Conservation (phyloP, 352 stramenopile genomes). For the Phytophthora citrophthora region DNA sequence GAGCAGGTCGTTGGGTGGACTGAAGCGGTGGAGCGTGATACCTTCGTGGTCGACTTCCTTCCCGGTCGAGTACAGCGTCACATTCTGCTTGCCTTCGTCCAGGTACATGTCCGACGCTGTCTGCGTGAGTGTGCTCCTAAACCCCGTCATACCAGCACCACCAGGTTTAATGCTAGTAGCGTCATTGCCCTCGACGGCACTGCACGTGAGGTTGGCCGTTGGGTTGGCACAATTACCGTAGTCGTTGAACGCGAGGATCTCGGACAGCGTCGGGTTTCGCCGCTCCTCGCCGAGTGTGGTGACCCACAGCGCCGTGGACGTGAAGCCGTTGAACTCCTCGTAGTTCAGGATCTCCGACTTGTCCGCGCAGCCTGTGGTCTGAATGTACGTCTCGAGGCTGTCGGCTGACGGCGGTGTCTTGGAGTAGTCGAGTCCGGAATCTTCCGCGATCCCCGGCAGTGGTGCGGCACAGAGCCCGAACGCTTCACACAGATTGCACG, state of each 20-base stretch:
- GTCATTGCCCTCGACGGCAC: constrained; percentile 48
- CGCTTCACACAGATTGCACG: constrained; percentile 48
- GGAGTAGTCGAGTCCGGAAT: constrained; percentile 64
- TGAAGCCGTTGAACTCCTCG: constrained; percentile 63
- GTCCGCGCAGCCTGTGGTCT: constrained; percentile 72
- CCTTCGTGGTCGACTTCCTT: constrained; percentile 45
- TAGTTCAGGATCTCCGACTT: constrained; percentile 58
- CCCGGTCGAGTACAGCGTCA: constrained; percentile 52
- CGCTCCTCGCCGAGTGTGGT: constrained; percentile 52
- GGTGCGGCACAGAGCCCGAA: constrained; percentile 66
- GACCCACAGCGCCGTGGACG: constrained; percentile 48
- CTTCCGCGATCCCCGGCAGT: constrained; percentile 59
- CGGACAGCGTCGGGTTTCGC: constrained; percentile 62
- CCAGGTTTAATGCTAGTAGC: constrained; percentile 42
- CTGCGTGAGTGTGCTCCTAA: constrained; percentile 33
- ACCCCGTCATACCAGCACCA: constrained; percentile 49
- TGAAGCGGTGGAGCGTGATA: constrained; percentile 58
- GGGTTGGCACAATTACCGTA: constrained; percentile 62
- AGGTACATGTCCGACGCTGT: constrained; percentile 48
- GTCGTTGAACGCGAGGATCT: constrained; percentile 55
- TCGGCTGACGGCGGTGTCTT: constrained; percentile 27
- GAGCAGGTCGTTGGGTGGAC: constrained; percentile 45
- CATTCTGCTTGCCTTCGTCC: constrained; percentile 49
- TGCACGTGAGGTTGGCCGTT: constrained; percentile 63
- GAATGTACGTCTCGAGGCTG: constrained; percentile 47